phyloP scores from a whole-genome alignment of 441 rosid genomes.

The Syzygium syzygioides region DNA sequence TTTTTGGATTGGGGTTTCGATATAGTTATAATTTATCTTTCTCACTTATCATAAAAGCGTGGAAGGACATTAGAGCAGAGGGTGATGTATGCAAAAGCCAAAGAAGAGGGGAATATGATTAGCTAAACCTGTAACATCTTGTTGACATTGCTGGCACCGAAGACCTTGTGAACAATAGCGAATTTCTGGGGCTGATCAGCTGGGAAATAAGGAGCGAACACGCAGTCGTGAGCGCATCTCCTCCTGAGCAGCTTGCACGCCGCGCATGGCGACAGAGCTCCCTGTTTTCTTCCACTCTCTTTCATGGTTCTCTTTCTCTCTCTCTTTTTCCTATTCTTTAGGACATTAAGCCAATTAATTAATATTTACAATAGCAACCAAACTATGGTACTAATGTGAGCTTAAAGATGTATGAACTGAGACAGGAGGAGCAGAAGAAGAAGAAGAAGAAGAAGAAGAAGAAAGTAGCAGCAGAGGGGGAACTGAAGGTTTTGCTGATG shows the following conservation, averaged over 20 bases:
- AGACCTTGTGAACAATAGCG: slow-evolving; percentile 83
- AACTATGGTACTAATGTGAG: background rate
- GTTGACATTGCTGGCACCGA: slow-evolving; percentile 92
- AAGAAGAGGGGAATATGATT: background rate
- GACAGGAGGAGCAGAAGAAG: background rate
- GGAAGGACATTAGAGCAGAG: background rate
- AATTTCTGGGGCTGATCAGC: slow-evolving; percentile 83
- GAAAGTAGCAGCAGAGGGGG: background rate
- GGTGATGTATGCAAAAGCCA: background rate
- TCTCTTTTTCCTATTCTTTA: slow-evolving; percentile 20
- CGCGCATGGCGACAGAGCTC: slow-evolving; percentile 70
- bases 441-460: background rate
- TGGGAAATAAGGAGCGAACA: slow-evolving; percentile 87
- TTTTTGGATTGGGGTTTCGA: background rate
- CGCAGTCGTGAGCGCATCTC: slow-evolving; percentile 70
- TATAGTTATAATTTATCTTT: background rate
- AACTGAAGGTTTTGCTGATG: slow-evolving; percentile 4
- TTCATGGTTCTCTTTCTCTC: slow-evolving; percentile 27
- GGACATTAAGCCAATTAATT: background rate
- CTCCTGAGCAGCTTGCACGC: slow-evolving; percentile 90
- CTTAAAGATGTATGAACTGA: background rate
- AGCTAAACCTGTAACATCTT: slow-evolving; percentile 73
- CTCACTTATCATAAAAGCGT: background rate
- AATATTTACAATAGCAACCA: background rate
- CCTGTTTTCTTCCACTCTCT: slow-evolving; percentile 4